Evolutionary conservation across 495 filamentous ascomycete species (phyloP), one percentile per base, ranked within the genome.

Genomic region (Xylaria palmicola): DNA sequence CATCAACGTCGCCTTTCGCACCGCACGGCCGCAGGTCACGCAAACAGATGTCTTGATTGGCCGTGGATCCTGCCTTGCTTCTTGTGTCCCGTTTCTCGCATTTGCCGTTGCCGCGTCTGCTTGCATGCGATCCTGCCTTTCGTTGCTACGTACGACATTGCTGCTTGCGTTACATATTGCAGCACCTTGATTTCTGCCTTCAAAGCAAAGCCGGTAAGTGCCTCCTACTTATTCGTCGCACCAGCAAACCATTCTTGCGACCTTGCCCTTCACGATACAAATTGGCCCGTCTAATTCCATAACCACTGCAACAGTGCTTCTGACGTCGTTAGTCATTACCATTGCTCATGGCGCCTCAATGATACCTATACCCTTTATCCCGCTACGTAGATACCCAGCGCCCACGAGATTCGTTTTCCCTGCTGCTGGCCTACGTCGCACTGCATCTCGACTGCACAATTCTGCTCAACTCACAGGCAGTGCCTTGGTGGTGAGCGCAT

Each of bases 361-460:
- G 68, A 75, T 72, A 73, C 71, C 73, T 62, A 75, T 72, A 73
- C 71, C 73, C 64, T 60, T 53, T 17, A 34, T 60, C 65, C 60
- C 50, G 5, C 56, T 50, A 39, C 20, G 30, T 45, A 59, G 19
- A 22, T 56, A 48, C 41, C 32, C n/a, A 30, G 19, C 61, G 60
- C 64, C 39, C 49, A 55, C 60, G 71, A 71, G 62, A 59, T 66
- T 61, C 39, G 43, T 69, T 73, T 62, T 62, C 45, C 27, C 6
- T 47, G 44, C 56, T 55, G 55, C 54, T 56, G 36, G 43, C 13
- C 65, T 65, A 61, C 61, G 62, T 55, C 56, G 65, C 57, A 10
- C 49, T 53, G 36, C 26, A 4, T 37, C 30, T 41, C 37, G 17
- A 24, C 27, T 5, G 26, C 48, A 15, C 24, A 8, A 24, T 53